These are phyloP conservation scores for Phlegmacium glaucopus DNA, from an alignment of 768 basidiomycete genomes.

Conservation along the genomic window DNA sequence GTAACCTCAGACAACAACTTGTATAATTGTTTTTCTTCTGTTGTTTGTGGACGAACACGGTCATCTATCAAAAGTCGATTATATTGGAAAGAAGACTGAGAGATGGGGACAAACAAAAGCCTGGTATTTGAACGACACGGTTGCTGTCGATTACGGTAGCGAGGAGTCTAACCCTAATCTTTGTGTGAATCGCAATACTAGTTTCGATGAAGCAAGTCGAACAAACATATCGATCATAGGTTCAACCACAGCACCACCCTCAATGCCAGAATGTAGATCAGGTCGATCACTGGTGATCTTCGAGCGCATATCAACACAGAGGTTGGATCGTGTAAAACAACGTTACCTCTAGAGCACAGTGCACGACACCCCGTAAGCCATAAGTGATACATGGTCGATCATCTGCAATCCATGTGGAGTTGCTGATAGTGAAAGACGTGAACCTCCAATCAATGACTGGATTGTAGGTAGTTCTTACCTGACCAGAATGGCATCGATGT, in stretches of 20 bases:
- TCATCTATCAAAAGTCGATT: conserved; percentile 51
- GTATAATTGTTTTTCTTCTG: conserved; percentile 67
- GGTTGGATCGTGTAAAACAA: neutral
- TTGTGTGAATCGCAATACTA: neutral
- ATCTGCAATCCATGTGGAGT: conserved; percentile 97
- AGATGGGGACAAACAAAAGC: conserved; percentile 65
- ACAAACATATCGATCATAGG: conserved; percentile 91
- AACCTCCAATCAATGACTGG: neutral
- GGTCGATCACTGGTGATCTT: conserved; percentile 70
- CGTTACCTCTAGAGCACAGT: conserved; percentile 70
- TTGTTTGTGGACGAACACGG: conserved; percentile 63
- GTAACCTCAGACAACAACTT: conserved; percentile 67
- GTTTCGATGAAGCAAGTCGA: neutral
- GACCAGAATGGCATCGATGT: conserved; percentile 86
- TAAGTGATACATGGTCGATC: conserved; percentile 92
- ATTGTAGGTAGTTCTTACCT: conserved; percentile 50
- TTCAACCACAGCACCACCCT: conserved; percentile 84
- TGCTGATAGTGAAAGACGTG: conserved; percentile 40
- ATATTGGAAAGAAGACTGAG: neutral
- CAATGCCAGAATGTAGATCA: conserved; percentile 91
- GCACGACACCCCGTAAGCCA: conserved; percentile 91
- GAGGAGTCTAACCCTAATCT: conserved; percentile 69
- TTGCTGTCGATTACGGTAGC: conserved; percentile 61
- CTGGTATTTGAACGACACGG: conserved; percentile 64
- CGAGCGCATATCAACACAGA: neutral